Evolutionary conservation across 768 basidiomycete species (phyloP).

Genomic region (Hygrophoropsis aurantiaca): DNA sequence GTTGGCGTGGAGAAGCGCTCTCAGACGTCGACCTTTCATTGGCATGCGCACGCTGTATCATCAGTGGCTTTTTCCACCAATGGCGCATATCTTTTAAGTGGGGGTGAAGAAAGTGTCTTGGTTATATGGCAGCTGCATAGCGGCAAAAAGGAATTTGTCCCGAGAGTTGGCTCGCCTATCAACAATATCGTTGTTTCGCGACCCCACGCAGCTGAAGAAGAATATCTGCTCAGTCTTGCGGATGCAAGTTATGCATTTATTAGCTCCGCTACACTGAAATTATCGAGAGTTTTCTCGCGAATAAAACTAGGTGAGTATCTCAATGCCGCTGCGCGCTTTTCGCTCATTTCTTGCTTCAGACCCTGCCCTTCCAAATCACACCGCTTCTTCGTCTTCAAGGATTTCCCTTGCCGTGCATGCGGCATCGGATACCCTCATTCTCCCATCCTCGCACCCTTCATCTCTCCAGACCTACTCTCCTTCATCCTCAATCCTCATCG

Average conservation of each 20-base stretch:
- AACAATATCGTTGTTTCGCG: constrained; percentile 62
- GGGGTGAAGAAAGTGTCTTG: constrained; percentile 94
- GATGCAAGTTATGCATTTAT: constrained; percentile 84
- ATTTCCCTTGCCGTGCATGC: constrained; percentile 78
- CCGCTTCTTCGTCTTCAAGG: constrained; percentile 39
- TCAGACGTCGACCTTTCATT: constrained; percentile 86
- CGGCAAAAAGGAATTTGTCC: constrained; percentile 88
- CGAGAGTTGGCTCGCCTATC: constrained; percentile 88
- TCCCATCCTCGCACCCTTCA: constrained; percentile 93
- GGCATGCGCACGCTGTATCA: constrained; percentile 95
- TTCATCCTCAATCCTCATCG: constrained; percentile 62
- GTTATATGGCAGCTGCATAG: constrained; percentile 95
- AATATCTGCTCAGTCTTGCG: constrained; percentile 79
- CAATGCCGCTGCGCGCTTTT: not conserved
- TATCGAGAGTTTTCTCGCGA: constrained; percentile 70
- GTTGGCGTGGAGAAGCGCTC: constrained; percentile 74
- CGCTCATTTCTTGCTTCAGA: constrained; percentile 25
- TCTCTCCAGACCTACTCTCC: constrained; percentile 92
- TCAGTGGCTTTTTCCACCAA: constrained; percentile 85
- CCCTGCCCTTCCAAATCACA: constrained; percentile 29
- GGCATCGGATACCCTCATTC: constrained; percentile 70
- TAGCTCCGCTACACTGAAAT: constrained; percentile 65
- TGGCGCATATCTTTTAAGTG: constrained; percentile 89
- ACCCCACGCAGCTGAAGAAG: constrained; percentile 61
- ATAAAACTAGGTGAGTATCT: constrained; percentile 68